Base-by-base conservation (phyloP, 345 rosid genomes). In the Cardiospermum halicacabum region DNA sequence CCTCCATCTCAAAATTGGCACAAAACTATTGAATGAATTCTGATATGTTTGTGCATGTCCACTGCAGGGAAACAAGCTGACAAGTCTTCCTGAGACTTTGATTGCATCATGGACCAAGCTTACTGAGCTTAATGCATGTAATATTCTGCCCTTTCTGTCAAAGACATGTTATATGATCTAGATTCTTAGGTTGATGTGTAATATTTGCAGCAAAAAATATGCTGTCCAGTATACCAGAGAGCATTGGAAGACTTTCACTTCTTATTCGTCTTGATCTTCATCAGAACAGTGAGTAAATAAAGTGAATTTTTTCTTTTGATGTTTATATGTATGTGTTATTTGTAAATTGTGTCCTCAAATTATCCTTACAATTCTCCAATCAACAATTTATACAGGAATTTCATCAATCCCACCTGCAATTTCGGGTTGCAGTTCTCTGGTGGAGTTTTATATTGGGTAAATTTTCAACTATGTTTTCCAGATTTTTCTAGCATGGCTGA, bases 231-330 rank as follows among this genome's bases (percentile, higher is more conserved):
- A 74, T 93, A 31, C 96, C 98, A 19, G 89, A 88, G 65, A 81
- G 70, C 72, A 73, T 93, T 36, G 94, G 94, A 75, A 77, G 73
- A 66, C 94, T 90, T 77, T 80, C 89, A 11, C 84, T 76, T 69
- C 90, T 93, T 76, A 81, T 93, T 57, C 87, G 96, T 70, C 88
- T 93, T 71, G 97, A 93, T 70, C 86, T 90, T 76, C 98, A 86
- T 70, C 97, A 86, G 72, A 93, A 93, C 78, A 83, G 98, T 93
- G 72, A 85, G 94, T 78, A 51, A 64, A 68, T 51, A 28, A 37
- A 69, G 18, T 21, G 24, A 43, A 36, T 56, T 34, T 11, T 28
- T 48, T 22, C 66, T 1, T 32, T 58, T 55, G 69, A 48, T 45
- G 21, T 58, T 48, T 51, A 58, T 65, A 48, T 62, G 10, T 24